Conservation (phyloP, 1,139 yeast genomes). For the Sugiyamaella paludigena region DNA sequence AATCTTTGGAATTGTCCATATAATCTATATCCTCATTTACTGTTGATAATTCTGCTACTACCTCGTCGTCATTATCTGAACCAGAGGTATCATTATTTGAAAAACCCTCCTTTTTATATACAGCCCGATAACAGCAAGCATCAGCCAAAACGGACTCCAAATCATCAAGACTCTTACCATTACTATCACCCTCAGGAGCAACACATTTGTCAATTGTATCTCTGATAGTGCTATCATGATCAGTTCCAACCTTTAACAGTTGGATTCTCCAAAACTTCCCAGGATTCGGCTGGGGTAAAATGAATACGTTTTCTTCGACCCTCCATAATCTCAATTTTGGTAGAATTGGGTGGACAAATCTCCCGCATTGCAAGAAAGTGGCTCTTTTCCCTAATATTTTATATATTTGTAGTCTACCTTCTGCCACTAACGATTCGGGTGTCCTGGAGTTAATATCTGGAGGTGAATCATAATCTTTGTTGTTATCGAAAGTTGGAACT, state of each 20-base stretch:
- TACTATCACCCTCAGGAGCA: too few relatives aligned
- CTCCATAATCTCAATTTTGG: constrained; percentile 59
- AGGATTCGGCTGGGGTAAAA: constrained; percentile 66
- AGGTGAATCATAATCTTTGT: constrained; percentile 5
- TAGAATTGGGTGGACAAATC: constrained; percentile 62
- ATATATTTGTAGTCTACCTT: constrained; percentile 61
- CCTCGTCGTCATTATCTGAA: too few relatives aligned
- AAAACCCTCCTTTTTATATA: not conserved
- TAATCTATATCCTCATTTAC: too few relatives aligned
- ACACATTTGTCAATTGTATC: too few relatives aligned
- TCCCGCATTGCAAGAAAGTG: constrained; percentile 59
- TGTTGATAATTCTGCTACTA: too few relatives aligned
- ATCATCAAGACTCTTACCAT: constrained; percentile 11
- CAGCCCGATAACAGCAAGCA: constrained; percentile 22
- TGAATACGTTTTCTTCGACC: constrained; percentile 51
- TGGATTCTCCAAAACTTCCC: constrained; percentile 69
- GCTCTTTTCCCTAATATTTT: constrained; percentile 63
- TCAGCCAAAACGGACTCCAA: constrained; percentile 25
- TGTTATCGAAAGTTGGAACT: constrained; percentile 10
- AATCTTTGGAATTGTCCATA: too few relatives aligned
- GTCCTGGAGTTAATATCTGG: constrained; percentile 13
- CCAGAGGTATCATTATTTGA: not conserved
- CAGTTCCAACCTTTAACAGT: constrained; percentile 28
- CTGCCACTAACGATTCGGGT: constrained; percentile 28
- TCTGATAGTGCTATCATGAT: not conserved